Evolutionary conservation across 495 filamentous ascomycete species (phyloP).

Genomic region (Annulohypoxylon maeteangense): DNA sequence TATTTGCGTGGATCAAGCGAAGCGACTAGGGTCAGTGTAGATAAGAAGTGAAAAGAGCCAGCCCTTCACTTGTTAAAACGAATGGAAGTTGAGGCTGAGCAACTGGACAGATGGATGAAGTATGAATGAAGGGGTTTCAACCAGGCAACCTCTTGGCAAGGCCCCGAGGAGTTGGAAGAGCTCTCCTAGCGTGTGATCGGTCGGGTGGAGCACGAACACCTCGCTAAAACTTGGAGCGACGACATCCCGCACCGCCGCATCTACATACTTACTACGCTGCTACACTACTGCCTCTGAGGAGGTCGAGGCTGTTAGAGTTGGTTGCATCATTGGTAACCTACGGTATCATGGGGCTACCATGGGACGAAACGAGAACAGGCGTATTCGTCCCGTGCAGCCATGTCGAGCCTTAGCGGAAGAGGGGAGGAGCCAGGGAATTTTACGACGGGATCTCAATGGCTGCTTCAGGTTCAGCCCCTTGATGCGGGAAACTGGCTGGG

Average conservation of each 20-base stretch:
- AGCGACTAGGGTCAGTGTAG: neutral
- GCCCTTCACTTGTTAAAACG: slow-evolving; percentile 6
- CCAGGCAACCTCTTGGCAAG: slow-evolving; percentile 29
- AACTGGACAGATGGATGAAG: neutral
- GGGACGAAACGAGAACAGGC: slow-evolving; percentile 32
- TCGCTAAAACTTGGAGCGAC: slow-evolving; percentile 17
- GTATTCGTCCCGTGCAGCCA: slow-evolving; percentile 36
- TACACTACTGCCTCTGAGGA: neutral
- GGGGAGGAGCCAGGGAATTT: neutral
- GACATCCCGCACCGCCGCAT: slow-evolving; percentile 28
- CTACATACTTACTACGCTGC: slow-evolving; percentile 11
- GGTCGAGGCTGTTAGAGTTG: slow-evolving; percentile 19
- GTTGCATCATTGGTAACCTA: slow-evolving; percentile 35
- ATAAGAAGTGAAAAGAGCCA: slow-evolving; percentile 13
- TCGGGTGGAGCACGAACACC: slow-evolving; percentile 14
- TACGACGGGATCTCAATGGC: slow-evolving; percentile 33
- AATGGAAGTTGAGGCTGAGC: slow-evolving; percentile 8
- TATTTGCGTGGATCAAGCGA: slow-evolving; percentile 4
- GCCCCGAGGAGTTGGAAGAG: slow-evolving; percentile 34
- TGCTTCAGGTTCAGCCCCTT: slow-evolving; percentile 44
- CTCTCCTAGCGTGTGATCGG: slow-evolving; percentile 14
- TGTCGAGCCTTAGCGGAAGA: slow-evolving; percentile 13
- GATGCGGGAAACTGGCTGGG: slow-evolving; percentile 26
- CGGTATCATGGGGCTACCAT: slow-evolving; percentile 7
- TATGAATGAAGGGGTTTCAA: slow-evolving; percentile 26